Percentiles rank a stretch among this genome's conserved stretches.
Conservation (phyloP, 176 grass and related monocot genomes). For the Triticum aestivum region IWGSC_CS_RefSeq_v2.1 NC_057801.1:290824044-290824543, state of each 20-base stretch:
- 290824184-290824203: not conserved
- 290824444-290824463: not conserved
- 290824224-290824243: slow-evolving; percentile 15
- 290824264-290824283: slow-evolving; percentile 34
- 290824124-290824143: too few species aligned
- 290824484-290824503: not conserved
- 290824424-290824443: not conserved
- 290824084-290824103: too few species aligned
- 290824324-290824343: slow-evolving; percentile 60
- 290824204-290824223: slow-evolving; percentile 15
- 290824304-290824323: slow-evolving; percentile 50
- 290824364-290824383: not conserved
- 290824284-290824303: slow-evolving; percentile 43
- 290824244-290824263: slow-evolving; percentile 10
- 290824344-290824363: not conserved
- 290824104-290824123: too few species aligned
- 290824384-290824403: not conserved
- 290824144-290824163: not conserved
- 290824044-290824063: too few species aligned
- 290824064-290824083: too few species aligned
- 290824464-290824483: not conserved
- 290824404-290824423: slow-evolving; percentile 3
- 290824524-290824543: not conserved
- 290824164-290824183: slow-evolving; percentile 4
- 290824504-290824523: not conserved